Evolutionary conservation across 768 basidiomycete species (phyloP).

Genomic region (Rhodotorula taiwanensis): DNA sequence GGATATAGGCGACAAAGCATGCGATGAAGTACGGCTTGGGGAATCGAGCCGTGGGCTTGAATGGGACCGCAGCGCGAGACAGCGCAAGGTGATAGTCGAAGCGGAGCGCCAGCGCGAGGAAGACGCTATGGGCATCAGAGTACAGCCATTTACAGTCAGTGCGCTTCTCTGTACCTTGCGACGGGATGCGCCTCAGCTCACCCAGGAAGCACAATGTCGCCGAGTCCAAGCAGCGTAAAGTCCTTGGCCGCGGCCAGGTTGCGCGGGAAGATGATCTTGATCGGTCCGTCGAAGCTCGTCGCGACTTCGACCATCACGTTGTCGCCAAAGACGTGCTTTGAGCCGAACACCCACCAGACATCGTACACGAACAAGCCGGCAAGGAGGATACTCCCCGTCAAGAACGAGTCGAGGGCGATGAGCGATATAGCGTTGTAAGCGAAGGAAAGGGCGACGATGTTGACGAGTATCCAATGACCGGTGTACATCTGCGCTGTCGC

Average conservation of each 20-base stretch:
- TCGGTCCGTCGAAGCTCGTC: slow-evolving; percentile 78
- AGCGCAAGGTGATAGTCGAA: slow-evolving; percentile 61
- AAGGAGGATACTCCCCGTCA: slow-evolving; percentile 74
- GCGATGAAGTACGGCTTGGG: slow-evolving; percentile 69
- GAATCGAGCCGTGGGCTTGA: slow-evolving; percentile 45
- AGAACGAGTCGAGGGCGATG: slow-evolving; percentile 80
- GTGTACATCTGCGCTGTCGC: slow-evolving; percentile 60
- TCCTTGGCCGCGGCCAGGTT: slow-evolving; percentile 55
- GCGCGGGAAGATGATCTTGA: slow-evolving; percentile 85
- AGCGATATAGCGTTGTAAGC: slow-evolving; percentile 70
- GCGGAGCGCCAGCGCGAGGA: slow-evolving; percentile 77
- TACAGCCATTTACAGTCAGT: too few species aligned
- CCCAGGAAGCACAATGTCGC: slow-evolving; percentile 66
- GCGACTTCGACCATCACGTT: slow-evolving; percentile 79
- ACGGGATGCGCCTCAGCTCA: too few species aligned
- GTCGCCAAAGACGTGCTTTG: slow-evolving; percentile 46
- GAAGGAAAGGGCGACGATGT: slow-evolving; percentile 68
- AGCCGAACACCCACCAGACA: slow-evolving; percentile 77
- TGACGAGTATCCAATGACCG: slow-evolving; percentile 66
- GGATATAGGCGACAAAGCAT: slow-evolving; percentile 60
- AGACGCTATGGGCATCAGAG: too few species aligned
- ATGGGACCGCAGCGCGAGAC: slow-evolving; percentile 23
- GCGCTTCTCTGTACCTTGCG: too few species aligned
- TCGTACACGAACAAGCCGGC: slow-evolving; percentile 86
- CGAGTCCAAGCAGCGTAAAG: slow-evolving; percentile 84